A percentile compares a stretch with the other conserved stretches of the same genome.
These are phyloP conservation scores for Phenoliferia sp. DNA, from an alignment of 1,284 basidiomycete species.

Conservation along the genomic window DNA sequence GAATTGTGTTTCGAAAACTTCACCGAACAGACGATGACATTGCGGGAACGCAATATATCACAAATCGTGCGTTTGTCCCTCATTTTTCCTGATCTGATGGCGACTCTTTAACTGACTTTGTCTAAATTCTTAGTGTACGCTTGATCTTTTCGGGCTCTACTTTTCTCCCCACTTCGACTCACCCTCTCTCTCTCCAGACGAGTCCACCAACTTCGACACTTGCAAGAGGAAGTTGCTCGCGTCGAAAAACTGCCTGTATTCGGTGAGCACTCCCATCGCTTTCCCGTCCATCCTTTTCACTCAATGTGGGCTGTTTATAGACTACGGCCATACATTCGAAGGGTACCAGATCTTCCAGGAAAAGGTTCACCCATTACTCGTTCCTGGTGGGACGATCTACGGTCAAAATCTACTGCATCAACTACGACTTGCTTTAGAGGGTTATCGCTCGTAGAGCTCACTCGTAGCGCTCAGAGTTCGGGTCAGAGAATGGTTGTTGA, in stretches of 20 bases:
- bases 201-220: conserved; percentile 28
- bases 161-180: too few species aligned
- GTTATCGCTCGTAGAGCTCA: too few species aligned
- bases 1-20: conserved; percentile 29
- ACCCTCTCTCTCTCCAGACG: conserved; percentile 11
- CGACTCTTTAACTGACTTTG: neutral
- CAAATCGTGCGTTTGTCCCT: conserved; percentile 21
- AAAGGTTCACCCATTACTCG: conserved; percentile 30
- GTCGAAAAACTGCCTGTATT: conserved; percentile 28
- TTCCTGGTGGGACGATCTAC: conserved; percentile 28
- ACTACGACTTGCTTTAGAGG: conserved; percentile 4
- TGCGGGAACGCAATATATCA: conserved; percentile 31
- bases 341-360: conserved; percentile 33
- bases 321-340: conserved; percentile 27
- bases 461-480: too few species aligned
- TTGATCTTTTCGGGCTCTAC: neutral
- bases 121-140: conserved; percentile 8
- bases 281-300: neutral
- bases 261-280: conserved; percentile 6
- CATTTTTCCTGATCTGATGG: neutral
- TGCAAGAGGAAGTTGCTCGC: conserved; percentile 30
- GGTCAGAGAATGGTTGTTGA: too few species aligned
- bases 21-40: conserved; percentile 30
- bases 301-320: conserved; percentile 4
- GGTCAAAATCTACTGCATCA: conserved; percentile 33